These are phyloP conservation scores for Penicillium brevicompactum DNA, from an alignment of 2,329 filamentous ascomycete genomes.

Conservation along the genomic window DNA sequence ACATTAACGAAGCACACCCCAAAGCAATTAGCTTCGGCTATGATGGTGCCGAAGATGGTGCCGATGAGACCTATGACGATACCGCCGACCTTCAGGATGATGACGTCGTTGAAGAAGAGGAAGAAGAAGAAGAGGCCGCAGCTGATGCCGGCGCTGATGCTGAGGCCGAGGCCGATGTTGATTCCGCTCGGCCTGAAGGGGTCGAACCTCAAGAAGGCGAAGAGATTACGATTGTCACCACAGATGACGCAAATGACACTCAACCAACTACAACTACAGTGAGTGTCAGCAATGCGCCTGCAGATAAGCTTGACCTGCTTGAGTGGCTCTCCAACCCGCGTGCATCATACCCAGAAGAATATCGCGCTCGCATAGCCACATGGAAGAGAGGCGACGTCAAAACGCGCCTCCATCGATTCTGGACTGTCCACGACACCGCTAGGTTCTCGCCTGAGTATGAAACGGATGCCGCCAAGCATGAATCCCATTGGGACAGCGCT, in stretches of 20 bases:
- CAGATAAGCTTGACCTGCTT: slow-evolving; percentile 11
- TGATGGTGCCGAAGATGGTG: slow-evolving; percentile 23
- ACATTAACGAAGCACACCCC: slow-evolving; percentile 38
- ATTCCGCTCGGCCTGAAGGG: background rate
- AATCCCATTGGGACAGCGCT: slow-evolving; percentile 34
- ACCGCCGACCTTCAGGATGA: slow-evolving; percentile 19
- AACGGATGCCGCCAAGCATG: slow-evolving; percentile 31
- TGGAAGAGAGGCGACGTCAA: slow-evolving; percentile 30
- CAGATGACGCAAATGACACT: slow-evolving; percentile 1
- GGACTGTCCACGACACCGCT: slow-evolving; percentile 40
- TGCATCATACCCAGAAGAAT: slow-evolving; percentile 19
- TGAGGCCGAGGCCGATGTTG: slow-evolving; percentile 9
- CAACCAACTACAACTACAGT: background rate
- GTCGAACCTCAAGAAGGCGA: slow-evolving; percentile 15
- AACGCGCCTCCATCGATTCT: slow-evolving; percentile 35
- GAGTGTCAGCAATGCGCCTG: slow-evolving; percentile 1
- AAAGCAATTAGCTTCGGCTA: slow-evolving; percentile 30
- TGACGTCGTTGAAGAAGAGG: slow-evolving; percentile 17
- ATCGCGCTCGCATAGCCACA: slow-evolving; percentile 14
- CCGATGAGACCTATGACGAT: slow-evolving; percentile 17
- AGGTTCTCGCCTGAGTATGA: slow-evolving; percentile 39
- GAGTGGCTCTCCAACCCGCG: slow-evolving; percentile 26
- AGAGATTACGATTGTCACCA: slow-evolving; percentile 19
- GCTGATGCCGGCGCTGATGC: slow-evolving; percentile 11
- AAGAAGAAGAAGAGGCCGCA: background rate